Evolutionary conservation across 2,329 filamentous ascomycete genomes (phyloP).

Genomic region (Ceratocystis smalleyi): DNA sequence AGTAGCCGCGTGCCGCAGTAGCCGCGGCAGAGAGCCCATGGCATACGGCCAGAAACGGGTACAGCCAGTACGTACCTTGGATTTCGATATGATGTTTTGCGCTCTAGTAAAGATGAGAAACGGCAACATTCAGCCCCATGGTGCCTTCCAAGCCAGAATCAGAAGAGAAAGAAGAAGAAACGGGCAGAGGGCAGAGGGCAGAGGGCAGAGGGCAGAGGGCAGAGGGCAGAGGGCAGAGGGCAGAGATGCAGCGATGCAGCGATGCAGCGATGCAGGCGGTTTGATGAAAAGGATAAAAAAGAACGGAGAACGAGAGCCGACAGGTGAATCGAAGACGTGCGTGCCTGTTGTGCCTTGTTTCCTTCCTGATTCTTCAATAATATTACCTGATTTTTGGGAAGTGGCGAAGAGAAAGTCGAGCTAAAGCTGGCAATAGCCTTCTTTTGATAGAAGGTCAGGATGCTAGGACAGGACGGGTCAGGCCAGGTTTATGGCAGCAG

Average conservation of each 20-base stretch:
- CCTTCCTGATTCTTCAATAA: not conserved
- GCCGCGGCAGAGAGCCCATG: no score
- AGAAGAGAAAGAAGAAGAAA: not conserved
- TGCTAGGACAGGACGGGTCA: no score
- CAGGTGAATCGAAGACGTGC: not conserved
- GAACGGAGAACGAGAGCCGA: not conserved
- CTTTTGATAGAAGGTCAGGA: not conserved
- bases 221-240: no score
- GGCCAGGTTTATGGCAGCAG: not conserved
- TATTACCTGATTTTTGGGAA: not conserved
- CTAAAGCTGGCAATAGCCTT: slow-evolving; percentile 4
- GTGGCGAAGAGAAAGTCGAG: not conserved
- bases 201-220: no score
- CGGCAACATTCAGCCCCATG: slow-evolving; percentile 15
- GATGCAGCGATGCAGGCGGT: no score
- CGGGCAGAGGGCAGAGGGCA: not conserved
- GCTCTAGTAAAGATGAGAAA: slow-evolving; percentile 10
- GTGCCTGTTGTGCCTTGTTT: not conserved
- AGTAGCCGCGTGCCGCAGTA: no score
- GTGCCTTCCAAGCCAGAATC: not conserved
- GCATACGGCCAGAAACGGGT: no score
- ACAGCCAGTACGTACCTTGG: not conserved
- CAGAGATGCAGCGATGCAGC: not conserved
- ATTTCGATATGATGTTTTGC: not conserved
- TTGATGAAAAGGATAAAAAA: not conserved